A percentile compares a stretch with the other conserved stretches of the same genome.
Evolutionary conservation across 495 filamentous ascomycete genomes (phyloP).

Genomic region (Lepraria neglecta): DNA sequence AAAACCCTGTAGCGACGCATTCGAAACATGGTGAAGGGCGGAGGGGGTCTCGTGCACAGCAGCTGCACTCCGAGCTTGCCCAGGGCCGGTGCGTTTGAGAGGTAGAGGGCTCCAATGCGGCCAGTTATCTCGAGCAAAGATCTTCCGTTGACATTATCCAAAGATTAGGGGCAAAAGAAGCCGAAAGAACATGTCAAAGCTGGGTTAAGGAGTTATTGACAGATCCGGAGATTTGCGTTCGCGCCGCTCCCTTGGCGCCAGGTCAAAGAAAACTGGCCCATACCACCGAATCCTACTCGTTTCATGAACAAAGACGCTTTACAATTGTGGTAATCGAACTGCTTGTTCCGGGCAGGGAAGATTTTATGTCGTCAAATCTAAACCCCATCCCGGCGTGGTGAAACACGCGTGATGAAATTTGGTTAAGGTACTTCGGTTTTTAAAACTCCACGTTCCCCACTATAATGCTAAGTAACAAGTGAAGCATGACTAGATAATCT

Average conservation of each 20-base stretch:
- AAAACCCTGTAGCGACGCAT: constrained; percentile 71
- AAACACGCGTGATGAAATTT: constrained; percentile 17
- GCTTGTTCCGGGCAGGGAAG: too few relatives aligned
- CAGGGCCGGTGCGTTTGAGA: not conserved
- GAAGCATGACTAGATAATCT: constrained; percentile 5
- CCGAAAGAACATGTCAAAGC: too few relatives aligned
- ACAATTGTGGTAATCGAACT: too few relatives aligned
- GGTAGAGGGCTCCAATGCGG: not conserved
- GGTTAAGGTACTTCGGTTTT: constrained; percentile 11
- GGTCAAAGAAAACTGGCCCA: too few relatives aligned
- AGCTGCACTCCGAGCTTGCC: constrained; percentile 1
- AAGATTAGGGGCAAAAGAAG: not conserved
- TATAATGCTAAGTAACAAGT: constrained; percentile 1
- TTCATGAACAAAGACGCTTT: too few relatives aligned
- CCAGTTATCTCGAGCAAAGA: not conserved
- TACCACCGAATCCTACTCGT: too few relatives aligned
- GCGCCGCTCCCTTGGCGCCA: too few relatives aligned
- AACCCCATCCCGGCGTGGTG: constrained; percentile 5
- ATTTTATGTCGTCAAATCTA: too few relatives aligned
- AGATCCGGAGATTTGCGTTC: too few relatives aligned
- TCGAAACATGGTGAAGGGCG: constrained; percentile 56
- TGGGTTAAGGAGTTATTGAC: too few relatives aligned
- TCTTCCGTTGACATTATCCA: constrained; percentile 3
- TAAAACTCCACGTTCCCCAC: constrained; percentile 8
- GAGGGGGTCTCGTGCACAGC: constrained; percentile 14